Percentiles rank a stretch among this genome's conserved stretches.
Evolutionary conservation across 176 grass and related monocot species (phyloP).

Genomic region (Urochloa ruziziensis): DNA sequence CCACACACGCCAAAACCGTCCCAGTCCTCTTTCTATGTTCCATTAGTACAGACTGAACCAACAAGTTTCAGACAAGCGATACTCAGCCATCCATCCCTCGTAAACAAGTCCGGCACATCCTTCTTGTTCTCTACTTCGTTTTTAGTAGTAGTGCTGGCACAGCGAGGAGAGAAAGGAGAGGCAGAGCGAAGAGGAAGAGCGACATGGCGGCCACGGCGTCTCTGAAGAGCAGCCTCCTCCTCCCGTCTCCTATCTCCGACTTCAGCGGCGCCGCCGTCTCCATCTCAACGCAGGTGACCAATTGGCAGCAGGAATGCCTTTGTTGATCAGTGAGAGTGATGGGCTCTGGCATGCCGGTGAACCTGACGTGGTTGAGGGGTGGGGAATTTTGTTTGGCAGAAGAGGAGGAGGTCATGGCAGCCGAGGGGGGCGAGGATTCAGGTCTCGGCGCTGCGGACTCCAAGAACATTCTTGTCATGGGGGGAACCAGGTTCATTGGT

Average conservation of each 20-base stretch:
- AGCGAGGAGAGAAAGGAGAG: background rate
- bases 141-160: background rate
- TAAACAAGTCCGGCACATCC: conserved; percentile 7
- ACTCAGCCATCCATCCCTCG: background rate
- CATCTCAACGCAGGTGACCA: conserved; percentile 61
- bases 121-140: background rate
- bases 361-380: background rate
- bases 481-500: conserved; percentile 93
- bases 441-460: conserved; percentile 51
- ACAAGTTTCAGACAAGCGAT: conserved; percentile 37
- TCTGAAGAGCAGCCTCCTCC: conserved; percentile 61
- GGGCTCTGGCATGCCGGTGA: background rate
- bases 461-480: conserved; percentile 97
- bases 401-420: conserved; percentile 60
- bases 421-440: conserved; percentile 48
- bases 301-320: background rate
- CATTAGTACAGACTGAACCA: conserved; percentile 15
- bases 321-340: background rate
- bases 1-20: conserved; percentile 43
- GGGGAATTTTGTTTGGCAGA: conserved; percentile 35
- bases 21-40: background rate
- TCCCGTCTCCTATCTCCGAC: conserved; percentile 62
- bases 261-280: conserved; percentile 55
- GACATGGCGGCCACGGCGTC: conserved; percentile 43
- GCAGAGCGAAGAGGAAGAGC: background rate